phyloP scores from a whole-genome alignment of 1,139 yeast species.

The Candida pseudocylindracea region DNA sequence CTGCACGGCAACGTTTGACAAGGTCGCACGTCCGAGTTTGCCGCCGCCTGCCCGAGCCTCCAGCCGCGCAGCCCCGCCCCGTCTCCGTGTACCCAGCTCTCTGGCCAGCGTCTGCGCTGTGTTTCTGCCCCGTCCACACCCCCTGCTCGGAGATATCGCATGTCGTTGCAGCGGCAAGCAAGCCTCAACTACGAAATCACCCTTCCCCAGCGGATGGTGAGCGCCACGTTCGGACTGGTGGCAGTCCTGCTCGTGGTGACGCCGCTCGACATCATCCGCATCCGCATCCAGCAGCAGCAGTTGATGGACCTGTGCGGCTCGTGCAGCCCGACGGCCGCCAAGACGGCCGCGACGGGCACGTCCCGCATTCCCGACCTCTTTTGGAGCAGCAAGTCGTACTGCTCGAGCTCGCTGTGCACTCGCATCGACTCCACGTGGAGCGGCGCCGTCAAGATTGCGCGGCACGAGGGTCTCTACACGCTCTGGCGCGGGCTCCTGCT shows the following conservation, averaged over 20 bases:
- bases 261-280: conserved; percentile 85
- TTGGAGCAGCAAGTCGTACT: conserved; percentile 18
- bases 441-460: conserved; percentile 43
- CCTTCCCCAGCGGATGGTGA: conserved; percentile 48
- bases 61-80: no score
- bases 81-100: no score
- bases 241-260: conserved; percentile 71
- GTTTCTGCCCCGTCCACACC: no score
- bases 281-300: conserved; percentile 78
- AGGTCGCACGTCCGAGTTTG: no score
- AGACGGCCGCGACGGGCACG: no score
- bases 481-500: conserved; percentile 82
- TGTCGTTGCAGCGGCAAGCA: conserved; percentile 1
- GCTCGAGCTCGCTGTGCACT: conserved; percentile 13
- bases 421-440: conserved; percentile 39
- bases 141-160: background rate
- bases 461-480: conserved; percentile 52
- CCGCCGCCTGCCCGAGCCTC: no score
- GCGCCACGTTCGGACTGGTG: conserved; percentile 86
- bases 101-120: no score
- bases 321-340: conserved; percentile 5
- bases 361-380: conserved; percentile 9
- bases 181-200: conserved; percentile 12
- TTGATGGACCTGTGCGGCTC: conserved; percentile 16
- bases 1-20: no score